Conservation (phyloP, 2,329 filamentous ascomycete species). For the Exophiala spinifera region DNA sequence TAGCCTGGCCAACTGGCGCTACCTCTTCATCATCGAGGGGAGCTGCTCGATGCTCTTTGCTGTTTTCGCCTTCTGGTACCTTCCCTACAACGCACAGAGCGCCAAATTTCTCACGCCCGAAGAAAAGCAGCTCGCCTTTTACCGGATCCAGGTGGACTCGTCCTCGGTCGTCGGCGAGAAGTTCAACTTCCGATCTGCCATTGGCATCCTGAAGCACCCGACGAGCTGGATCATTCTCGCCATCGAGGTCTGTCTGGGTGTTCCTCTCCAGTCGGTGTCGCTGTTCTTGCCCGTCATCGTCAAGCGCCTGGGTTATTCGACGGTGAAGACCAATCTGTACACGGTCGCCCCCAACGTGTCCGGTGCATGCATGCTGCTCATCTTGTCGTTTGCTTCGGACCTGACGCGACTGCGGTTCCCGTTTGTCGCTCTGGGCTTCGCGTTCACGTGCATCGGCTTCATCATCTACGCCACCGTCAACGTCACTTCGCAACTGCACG, state of each 20-base stretch:
- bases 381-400: conserved; percentile 11
- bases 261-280: conserved; percentile 55
- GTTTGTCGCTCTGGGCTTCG: conserved; percentile 70
- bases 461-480: conserved; percentile 63
- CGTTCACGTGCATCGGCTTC: conserved; percentile 73
- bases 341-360: conserved; percentile 76
- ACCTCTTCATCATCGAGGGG: conserved; percentile 58
- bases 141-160: conserved; percentile 72
- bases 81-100: conserved; percentile 62
- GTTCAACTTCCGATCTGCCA: conserved; percentile 51
- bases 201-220: conserved; percentile 53
- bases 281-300: conserved; percentile 61
- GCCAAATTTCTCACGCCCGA: conserved; percentile 64
- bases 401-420: conserved; percentile 63
- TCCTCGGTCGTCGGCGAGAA: conserved; percentile 61
- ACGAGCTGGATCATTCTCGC: conserved; percentile 54
- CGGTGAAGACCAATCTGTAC: conserved; percentile 70
- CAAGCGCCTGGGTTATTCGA: conserved; percentile 49
- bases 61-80: conserved; percentile 64
- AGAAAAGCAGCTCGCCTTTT: conserved; percentile 66
- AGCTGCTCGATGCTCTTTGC: conserved; percentile 54
- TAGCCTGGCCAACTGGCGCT: conserved; percentile 50
- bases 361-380: conserved; percentile 54
- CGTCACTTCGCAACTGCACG: conserved; percentile 46
- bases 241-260: conserved; percentile 59